phyloP scores from a whole-genome alignment of 441 rosid species.

The Bocquillonia castaneifolia region DNA sequence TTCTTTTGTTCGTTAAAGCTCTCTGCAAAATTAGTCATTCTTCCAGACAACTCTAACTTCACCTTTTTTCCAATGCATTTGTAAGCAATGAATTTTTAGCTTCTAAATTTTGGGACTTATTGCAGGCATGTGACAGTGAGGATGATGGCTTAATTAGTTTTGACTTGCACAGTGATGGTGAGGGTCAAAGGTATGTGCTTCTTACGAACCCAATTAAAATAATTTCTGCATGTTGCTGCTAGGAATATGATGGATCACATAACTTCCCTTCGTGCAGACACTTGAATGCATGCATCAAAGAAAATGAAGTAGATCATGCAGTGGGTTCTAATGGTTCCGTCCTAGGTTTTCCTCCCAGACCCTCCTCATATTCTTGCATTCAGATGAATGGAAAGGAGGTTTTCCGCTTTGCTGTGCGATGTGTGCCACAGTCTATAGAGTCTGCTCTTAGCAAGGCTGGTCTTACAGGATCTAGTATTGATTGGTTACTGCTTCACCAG shows the following conservation, averaged over 20 bases:
- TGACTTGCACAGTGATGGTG: slow-evolving; percentile 84
- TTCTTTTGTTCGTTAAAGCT: neutral
- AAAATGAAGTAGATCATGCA: slow-evolving; percentile 36
- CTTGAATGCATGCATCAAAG: slow-evolving; percentile 46
- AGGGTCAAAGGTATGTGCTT: slow-evolving; percentile 55
- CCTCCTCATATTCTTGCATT: slow-evolving; percentile 55
- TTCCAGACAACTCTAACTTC: neutral
- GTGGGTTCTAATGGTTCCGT: slow-evolving; percentile 62
- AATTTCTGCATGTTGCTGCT: slow-evolving; percentile 9
- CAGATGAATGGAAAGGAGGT: slow-evolving; percentile 96
- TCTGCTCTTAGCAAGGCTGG: slow-evolving; percentile 75
- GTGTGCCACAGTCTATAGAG: slow-evolving; percentile 81
- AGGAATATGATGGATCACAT: slow-evolving; percentile 12
- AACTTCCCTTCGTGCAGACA: slow-evolving; percentile 46
- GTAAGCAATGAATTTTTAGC: neutral
- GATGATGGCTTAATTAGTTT: slow-evolving; percentile 80
- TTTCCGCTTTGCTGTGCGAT: slow-evolving; percentile 77
- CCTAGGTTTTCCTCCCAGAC: slow-evolving; percentile 53
- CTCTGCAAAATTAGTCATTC: neutral
- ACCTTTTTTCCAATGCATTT: neutral
- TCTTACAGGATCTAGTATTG: slow-evolving; percentile 56
- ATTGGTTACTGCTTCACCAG: slow-evolving; percentile 97
- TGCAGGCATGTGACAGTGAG: slow-evolving; percentile 77
- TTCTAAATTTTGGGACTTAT: neutral
- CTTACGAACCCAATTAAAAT: neutral